phyloP scores from a whole-genome alignment of 73 alveolate species.

The Durusdinium trenchii region DNA sequence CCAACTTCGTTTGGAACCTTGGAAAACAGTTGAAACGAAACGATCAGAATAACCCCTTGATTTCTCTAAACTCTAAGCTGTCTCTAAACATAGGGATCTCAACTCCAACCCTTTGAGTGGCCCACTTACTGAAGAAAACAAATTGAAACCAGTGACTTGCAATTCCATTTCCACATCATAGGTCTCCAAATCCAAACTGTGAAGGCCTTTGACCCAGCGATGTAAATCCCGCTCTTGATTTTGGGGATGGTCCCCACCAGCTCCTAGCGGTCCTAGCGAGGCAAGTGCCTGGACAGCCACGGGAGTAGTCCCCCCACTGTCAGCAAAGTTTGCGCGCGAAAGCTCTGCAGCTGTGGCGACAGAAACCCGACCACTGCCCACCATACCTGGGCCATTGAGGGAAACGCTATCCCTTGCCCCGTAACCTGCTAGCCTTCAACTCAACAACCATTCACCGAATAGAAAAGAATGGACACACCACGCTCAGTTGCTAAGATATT shows the following conservation, averaged over 20 bases:
- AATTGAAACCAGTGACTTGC: not conserved
- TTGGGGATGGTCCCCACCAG: not conserved
- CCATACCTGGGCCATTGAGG: not conserved
- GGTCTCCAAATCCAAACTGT: not conserved
- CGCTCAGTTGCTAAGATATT: not conserved
- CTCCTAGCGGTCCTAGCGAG: not conserved
- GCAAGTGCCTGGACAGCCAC: not conserved
- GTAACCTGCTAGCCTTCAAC: not conserved
- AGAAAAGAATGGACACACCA: not conserved
- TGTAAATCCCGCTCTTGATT: conserved; percentile 48
- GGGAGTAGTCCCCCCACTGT: not conserved
- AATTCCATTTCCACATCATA: not conserved
- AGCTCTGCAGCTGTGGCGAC: not conserved
- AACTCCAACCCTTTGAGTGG: not conserved
- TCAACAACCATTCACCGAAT: too few species aligned
- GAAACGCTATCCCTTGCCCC: not conserved
- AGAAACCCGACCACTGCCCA: not conserved
- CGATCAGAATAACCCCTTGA: too few species aligned
- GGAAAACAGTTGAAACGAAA: too few species aligned
- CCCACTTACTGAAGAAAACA: not conserved
- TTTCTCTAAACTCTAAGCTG: too few species aligned
- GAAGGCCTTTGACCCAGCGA: not conserved
- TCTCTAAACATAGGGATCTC: not conserved
- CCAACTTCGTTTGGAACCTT: not conserved
- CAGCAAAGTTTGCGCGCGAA: not conserved